Conservation (phyloP, 164 flowering plant genomes). For the Akebia trifoliata region DNA sequence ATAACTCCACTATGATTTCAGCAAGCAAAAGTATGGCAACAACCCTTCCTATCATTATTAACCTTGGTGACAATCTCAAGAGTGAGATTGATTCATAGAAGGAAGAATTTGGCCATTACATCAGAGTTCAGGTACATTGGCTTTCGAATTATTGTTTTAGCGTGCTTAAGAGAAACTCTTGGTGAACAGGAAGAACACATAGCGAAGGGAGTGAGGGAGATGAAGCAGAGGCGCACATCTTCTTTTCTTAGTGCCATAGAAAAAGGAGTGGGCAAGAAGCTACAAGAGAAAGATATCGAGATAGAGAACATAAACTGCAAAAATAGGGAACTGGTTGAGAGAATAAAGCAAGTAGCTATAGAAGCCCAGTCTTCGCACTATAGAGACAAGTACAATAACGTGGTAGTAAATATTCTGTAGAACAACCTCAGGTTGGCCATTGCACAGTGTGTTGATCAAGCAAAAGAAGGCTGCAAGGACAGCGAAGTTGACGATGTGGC, state of each 20-base stretch:
- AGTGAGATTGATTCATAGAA: conserved; percentile 62
- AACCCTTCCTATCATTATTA: conserved; percentile 38
- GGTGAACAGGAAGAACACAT: too few species aligned
- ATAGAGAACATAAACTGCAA: conserved; percentile 57
- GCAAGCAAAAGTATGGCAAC: conserved; percentile 54
- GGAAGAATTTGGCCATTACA: conserved; percentile 60
- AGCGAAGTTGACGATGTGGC: too few species aligned
- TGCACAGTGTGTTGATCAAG: conserved; percentile 57
- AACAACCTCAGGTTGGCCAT: conserved; percentile 62
- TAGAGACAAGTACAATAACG: conserved; percentile 66
- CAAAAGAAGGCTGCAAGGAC: too few species aligned
- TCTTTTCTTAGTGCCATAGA: too few species aligned
- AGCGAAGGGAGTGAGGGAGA: conserved; percentile 51
- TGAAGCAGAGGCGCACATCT: conserved; percentile 58
- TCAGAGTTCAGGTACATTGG: conserved; percentile 57
- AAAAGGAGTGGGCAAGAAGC: too few species aligned
- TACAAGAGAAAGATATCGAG: conserved; percentile 52
- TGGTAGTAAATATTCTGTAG: conserved; percentile 48
- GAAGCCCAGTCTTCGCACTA: conserved; percentile 73
- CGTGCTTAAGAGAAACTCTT: too few species aligned
- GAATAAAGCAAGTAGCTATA: too few species aligned
- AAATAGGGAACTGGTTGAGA: conserved; percentile 63
- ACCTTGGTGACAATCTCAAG: too few species aligned
- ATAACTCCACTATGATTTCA: conserved; percentile 59
- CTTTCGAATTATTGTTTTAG: too few species aligned